phyloP scores from a whole-genome alignment of 1,139 yeast genomes.

The Lodderomyces margitis region DNA sequence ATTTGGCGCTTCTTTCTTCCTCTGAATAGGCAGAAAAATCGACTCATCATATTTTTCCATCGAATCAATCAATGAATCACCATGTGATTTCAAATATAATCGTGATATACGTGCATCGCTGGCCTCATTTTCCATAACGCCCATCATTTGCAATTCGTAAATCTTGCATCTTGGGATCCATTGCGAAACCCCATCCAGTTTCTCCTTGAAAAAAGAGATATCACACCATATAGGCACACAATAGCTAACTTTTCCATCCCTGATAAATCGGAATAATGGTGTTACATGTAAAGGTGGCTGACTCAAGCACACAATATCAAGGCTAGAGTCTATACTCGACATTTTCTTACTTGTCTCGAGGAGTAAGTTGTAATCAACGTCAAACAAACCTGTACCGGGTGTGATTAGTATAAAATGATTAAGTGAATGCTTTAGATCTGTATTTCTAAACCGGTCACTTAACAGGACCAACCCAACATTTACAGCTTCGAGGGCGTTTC shows the following conservation, averaged over 20 bases:
- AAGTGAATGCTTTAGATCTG: conserved; percentile 84
- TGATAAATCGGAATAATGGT: conserved; percentile 75
- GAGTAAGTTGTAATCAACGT: conserved; percentile 80
- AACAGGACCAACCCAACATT: conserved; percentile 79
- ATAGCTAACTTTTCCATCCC: conserved; percentile 54
- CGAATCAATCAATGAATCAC: background rate
- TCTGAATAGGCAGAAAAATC: conserved; percentile 38
- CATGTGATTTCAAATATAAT: conserved; percentile 25
- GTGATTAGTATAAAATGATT: conserved; percentile 82
- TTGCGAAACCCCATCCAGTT: conserved; percentile 43
- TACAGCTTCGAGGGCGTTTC: conserved; percentile 84
- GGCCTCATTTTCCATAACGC: conserved; percentile 87
- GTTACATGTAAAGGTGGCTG: conserved; percentile 91
- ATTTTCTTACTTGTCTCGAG: conserved; percentile 74
- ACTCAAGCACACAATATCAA: conserved; percentile 85
- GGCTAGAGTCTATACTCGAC: conserved; percentile 74
- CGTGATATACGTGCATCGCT: conserved; percentile 63
- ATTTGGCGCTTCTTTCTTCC: conserved; percentile 1
- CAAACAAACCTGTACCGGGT: conserved; percentile 92
- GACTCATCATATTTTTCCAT: conserved; percentile 64
- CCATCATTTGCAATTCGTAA: conserved; percentile 97
- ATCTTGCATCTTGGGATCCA: conserved; percentile 95
- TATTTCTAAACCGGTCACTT: conserved; percentile 77
- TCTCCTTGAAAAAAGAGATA: conserved; percentile 78
- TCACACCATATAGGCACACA: conserved; percentile 96